Base-by-base conservation (phyloP, 371 early-diverging fungal genomes). In the Nematocida major region DNA sequence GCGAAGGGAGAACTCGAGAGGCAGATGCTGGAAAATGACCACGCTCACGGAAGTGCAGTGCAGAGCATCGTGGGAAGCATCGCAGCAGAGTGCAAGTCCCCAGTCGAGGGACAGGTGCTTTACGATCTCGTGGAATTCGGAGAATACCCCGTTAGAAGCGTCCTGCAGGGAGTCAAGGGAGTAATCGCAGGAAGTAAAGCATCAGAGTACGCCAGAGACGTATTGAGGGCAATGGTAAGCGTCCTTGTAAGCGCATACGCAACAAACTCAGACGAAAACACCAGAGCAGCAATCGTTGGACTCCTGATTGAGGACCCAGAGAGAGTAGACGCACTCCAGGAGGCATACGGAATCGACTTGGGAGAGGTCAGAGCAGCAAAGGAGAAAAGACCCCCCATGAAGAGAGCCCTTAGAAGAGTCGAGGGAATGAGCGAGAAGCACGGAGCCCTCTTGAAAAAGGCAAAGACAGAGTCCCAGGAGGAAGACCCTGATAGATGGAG, bases 361-460 rank as follows among this genome's bases (percentile, higher is more conserved):
- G 20, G 28, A n/a, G 76, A 73, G 18, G 63, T 73, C 7, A 26
- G 65, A 5, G 59, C 42, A 15, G 76, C 22, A 15, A 73, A 62
- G 32, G 76, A 73, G 40, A 73, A 73, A 38, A 67, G 65, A 43
- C 28, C 47, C 18, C 65, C 38, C 0, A 73, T 73, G 65, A 73
- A 73, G 43, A 32, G 51, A 36, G 76, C 42, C 4, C 66, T 73
- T 15, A 39, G 76, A 36, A 11, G 62, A 24, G 47, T 73, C 20
- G 76, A 73, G 42, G 76, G 76, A 13, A 63, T 61, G 49, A 48
- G 32, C 15, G 76, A 73, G 53, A 73, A 73, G 34, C 65, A 62
- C 18, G 76, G 76, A 4, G 76, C 76, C 5, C 28, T 73, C 9
- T 36, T 73, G 32, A 28, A 45, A 43, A 62, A 65, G 40, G 43